Conservation (phyloP, 73 alveolate genomes). For the Symbiodinium pilosum region DNA sequence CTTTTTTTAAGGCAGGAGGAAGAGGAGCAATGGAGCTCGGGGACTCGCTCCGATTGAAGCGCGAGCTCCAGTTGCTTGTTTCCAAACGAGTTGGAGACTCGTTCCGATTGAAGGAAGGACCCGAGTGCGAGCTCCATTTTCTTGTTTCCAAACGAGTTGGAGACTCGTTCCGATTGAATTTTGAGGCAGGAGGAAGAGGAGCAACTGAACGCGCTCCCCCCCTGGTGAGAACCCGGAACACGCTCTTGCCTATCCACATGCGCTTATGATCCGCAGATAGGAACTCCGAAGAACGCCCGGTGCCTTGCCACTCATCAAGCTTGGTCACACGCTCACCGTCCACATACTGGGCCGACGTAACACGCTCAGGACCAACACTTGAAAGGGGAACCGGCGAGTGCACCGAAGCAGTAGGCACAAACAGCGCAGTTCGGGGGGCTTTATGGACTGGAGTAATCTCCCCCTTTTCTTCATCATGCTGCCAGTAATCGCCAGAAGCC, state of each 20-base stretch:
- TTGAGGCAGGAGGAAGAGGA: too few species aligned
- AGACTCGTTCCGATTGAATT: neutral
- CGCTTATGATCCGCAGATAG: neutral
- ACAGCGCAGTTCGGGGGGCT: neutral
- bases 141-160: too few species aligned
- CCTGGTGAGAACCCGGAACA: conserved; percentile 1
- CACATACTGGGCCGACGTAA: neutral
- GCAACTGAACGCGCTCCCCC: conserved; percentile 6
- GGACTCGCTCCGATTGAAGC: too few species aligned
- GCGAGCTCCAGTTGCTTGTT: too few species aligned
- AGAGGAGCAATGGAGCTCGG: too few species aligned
- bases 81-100: too few species aligned
- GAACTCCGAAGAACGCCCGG: neutral
- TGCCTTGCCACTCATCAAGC: neutral
- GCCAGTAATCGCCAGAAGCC: neutral
- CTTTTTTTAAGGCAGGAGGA: too few species aligned
- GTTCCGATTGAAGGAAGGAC: too few species aligned
- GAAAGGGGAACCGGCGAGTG: neutral
- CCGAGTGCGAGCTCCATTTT: too few species aligned
- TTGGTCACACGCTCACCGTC: neutral
- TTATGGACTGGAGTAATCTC: neutral
- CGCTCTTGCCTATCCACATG: neutral
- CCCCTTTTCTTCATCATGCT: neutral
- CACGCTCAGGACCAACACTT: neutral
- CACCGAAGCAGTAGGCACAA: neutral